Evolutionary conservation across 306 rosid species (phyloP).

Genomic region (Betula pendula): DNA sequence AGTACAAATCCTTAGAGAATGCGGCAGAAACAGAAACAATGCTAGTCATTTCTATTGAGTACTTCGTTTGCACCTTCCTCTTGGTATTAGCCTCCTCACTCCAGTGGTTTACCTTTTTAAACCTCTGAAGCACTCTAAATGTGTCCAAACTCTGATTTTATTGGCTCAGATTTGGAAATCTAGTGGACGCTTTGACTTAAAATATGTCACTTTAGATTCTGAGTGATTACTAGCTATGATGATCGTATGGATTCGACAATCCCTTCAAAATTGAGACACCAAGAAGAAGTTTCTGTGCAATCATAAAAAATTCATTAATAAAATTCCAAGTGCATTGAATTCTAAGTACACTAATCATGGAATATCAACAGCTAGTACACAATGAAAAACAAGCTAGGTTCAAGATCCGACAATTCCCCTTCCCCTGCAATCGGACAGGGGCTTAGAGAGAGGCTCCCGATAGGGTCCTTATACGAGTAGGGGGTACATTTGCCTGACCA

Average conservation of each 20-base stretch:
- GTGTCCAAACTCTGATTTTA: background rate
- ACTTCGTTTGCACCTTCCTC: background rate
- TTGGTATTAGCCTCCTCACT: background rate
- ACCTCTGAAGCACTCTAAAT: slow-evolving; percentile 2
- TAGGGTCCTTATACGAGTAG: no score
- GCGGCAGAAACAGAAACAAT: background rate
- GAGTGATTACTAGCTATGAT: background rate
- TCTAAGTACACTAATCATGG: background rate
- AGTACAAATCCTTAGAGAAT: background rate
- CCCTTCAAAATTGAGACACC: background rate
- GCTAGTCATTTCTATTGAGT: background rate
- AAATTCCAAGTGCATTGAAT: background rate
- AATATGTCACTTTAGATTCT: background rate
- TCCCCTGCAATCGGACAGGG: no score
- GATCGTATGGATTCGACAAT: background rate
- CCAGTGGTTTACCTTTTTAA: background rate
- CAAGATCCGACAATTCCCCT: no score
- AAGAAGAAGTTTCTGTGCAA: background rate
- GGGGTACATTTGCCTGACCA: no score
- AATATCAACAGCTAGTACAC: background rate
- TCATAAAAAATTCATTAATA: background rate
- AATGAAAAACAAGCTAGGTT: background rate
- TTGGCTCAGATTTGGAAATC: background rate
- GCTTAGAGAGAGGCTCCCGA: no score
- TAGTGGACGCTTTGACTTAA: background rate